Evolutionary conservation across 1,284 basidiomycete genomes (phyloP).

Genomic region (Cryptococcus deneoformans): DNA sequence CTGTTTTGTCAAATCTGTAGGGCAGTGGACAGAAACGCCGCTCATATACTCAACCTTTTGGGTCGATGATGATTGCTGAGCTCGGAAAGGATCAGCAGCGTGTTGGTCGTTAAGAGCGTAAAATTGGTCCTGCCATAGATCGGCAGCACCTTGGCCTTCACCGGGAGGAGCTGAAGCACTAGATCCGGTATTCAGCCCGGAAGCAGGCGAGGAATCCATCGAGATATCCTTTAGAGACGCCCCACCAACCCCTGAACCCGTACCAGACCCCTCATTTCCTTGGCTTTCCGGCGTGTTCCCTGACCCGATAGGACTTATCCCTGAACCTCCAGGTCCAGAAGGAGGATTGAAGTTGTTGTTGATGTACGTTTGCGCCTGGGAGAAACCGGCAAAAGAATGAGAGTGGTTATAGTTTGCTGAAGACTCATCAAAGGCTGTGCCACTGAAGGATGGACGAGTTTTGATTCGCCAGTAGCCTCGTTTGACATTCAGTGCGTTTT

Average conservation of each 20-base stretch:
- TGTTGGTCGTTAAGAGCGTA: too few relatives aligned
- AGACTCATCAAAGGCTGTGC: too few relatives aligned
- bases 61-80: too few relatives aligned
- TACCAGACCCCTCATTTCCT: neutral
- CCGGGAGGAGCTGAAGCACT: neutral
- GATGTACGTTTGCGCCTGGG: neutral
- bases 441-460: neutral
- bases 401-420: too few relatives aligned
- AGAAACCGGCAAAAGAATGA: neutral
- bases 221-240: neutral
- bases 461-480: conserved; percentile 37
- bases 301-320: too few relatives aligned
- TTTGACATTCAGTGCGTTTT: conserved; percentile 45
- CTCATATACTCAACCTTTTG: too few relatives aligned
- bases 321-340: too few relatives aligned
- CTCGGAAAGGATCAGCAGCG: too few relatives aligned
- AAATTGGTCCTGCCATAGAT: neutral
- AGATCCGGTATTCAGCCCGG: neutral
- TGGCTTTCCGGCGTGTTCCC: too few relatives aligned
- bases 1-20: too few relatives aligned
- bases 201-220: neutral
- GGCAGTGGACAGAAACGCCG: too few relatives aligned
- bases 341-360: neutral
- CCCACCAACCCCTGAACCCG: neutral
- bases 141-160: neutral